Conservation (phyloP, 306 rosid genomes). For the Glycyrrhiza uralensis region DNA sequence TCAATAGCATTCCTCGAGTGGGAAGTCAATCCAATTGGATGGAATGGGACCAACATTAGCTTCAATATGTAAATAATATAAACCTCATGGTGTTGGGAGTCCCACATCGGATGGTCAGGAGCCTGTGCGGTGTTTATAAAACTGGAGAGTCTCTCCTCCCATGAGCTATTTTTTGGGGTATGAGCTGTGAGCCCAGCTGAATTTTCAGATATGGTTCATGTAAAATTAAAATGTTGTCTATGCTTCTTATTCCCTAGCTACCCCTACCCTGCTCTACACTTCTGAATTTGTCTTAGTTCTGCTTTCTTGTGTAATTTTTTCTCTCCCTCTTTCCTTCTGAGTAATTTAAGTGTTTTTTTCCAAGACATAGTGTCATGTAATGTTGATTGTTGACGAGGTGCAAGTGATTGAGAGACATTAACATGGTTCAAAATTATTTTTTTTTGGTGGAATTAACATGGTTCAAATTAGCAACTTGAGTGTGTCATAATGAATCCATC, state of each 20-base stretch:
- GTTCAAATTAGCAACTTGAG: neutral
- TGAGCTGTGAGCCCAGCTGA: too few species aligned
- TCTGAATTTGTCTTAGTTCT: neutral
- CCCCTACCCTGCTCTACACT: neutral
- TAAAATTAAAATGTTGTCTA: neutral
- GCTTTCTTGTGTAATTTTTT: neutral
- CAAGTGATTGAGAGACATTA: neutral
- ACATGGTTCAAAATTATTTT: neutral
- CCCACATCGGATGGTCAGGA: too few species aligned
- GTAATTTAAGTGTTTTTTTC: slow-evolving; percentile 2
- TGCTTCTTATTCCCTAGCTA: neutral
- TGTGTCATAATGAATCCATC: neutral
- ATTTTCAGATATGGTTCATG: slow-evolving; percentile 12
- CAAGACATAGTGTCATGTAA: neutral
- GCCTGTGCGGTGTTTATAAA: too few species aligned
- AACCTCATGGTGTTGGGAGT: too few species aligned
- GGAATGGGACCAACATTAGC: slow-evolving; percentile 59
- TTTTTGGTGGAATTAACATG: too few species aligned
- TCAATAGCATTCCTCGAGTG: slow-evolving; percentile 86
- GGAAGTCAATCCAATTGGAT: slow-evolving; percentile 85
- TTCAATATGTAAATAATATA: neutral
- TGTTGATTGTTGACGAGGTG: neutral
- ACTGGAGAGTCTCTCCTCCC: too few species aligned
- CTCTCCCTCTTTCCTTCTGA: neutral
- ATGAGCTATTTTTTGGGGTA: too few species aligned